Evolutionary conservation across 805 yeast genomes (phyloP).

Genomic region (Suhomyces vadensis): DNA sequence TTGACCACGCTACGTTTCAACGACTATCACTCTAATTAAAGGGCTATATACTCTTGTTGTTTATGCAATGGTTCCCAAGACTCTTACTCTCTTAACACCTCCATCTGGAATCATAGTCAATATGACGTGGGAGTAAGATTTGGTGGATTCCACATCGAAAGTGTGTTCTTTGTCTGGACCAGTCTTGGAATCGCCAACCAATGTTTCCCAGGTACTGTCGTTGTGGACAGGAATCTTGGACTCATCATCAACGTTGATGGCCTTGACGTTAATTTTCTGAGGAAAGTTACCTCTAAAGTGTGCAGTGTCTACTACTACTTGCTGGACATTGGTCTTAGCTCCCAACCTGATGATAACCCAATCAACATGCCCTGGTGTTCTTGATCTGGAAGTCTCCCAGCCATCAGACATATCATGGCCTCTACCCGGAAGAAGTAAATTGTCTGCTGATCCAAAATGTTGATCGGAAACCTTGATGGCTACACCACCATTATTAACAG

Average conservation of each 20-base stretch:
- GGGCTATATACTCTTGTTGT: neutral
- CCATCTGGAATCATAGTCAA: conserved; percentile 93
- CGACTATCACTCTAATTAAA: too few species aligned
- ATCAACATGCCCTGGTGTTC: conserved; percentile 81
- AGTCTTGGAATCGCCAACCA: conserved; percentile 72
- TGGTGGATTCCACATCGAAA: conserved; percentile 35
- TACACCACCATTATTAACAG: conserved; percentile 85
- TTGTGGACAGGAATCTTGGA: conserved; percentile 42
- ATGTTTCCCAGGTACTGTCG: conserved; percentile 54
- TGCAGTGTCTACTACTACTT: conserved; percentile 83
- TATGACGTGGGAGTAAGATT: conserved; percentile 65
- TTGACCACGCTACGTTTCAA: too few species aligned
- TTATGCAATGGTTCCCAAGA: conserved; percentile 57
- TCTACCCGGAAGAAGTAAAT: conserved; percentile 86
- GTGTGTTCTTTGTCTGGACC: conserved; percentile 82
- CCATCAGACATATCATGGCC: conserved; percentile 98
- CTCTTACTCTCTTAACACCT: conserved; percentile 89
- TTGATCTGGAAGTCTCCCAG: conserved; percentile 94
- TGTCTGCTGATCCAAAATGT: conserved; percentile 92
- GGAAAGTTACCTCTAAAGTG: conserved; percentile 96
- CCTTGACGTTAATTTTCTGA: conserved; percentile 72
- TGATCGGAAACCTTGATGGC: conserved; percentile 84
- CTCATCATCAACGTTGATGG: conserved; percentile 36
- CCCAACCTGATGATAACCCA: conserved; percentile 90
- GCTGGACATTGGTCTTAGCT: conserved; percentile 53